Conservation (phyloP, 306 rosid species). For the Lupinus albus region DNA sequence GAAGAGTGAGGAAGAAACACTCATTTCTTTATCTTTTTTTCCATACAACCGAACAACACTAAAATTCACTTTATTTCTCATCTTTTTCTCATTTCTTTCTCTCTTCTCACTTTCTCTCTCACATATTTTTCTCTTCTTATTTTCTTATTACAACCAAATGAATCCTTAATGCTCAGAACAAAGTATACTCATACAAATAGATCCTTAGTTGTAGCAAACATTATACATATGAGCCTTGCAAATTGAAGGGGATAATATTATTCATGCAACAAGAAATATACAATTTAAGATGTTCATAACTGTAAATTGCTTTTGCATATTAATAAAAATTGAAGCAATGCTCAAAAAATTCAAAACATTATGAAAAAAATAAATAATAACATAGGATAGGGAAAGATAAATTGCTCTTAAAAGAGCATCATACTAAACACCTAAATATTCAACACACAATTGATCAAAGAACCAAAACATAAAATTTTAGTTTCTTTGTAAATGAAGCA, state of each 20-base stretch:
- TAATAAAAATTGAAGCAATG: slow-evolving; percentile 34
- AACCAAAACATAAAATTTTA: slow-evolving; percentile 27
- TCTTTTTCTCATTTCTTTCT: too few relatives aligned
- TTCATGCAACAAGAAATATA: slow-evolving; percentile 1
- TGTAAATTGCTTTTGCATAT: slow-evolving; percentile 16
- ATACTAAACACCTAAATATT: slow-evolving; percentile 43
- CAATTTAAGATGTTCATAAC: not conserved
- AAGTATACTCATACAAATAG: too few relatives aligned
- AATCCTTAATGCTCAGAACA: too few relatives aligned
- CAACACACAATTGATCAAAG: slow-evolving; percentile 56
- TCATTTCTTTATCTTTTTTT: too few relatives aligned
- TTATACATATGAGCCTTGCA: not conserved
- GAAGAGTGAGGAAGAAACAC: too few relatives aligned
- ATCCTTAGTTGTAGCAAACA: too few relatives aligned
- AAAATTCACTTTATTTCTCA: too few relatives aligned
- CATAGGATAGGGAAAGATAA: slow-evolving; percentile 2
- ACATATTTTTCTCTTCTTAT: too few relatives aligned
- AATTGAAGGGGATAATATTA: not conserved
- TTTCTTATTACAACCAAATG: too few relatives aligned
- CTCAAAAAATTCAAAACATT: slow-evolving; percentile 35
- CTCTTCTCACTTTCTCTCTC: too few relatives aligned
- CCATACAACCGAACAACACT: too few relatives aligned
- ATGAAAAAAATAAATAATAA: not conserved
- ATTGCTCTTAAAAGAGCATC: slow-evolving; percentile 20
- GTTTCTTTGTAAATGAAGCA: not conserved